Evolutionary conservation across 1,284 basidiomycete genomes (phyloP).

Genomic region (Fomitiporia mediterranea): DNA sequence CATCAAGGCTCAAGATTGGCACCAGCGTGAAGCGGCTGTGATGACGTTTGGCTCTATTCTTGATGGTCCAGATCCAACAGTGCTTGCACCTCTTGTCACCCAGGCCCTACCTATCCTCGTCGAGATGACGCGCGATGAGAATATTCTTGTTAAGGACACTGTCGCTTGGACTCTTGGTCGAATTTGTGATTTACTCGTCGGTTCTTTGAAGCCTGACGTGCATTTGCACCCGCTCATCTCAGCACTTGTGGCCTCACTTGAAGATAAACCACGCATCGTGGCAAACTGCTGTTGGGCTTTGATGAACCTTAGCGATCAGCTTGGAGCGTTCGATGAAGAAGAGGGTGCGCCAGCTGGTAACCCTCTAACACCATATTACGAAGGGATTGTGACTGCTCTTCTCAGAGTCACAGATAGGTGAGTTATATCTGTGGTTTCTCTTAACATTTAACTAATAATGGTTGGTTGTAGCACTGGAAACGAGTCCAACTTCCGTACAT

Average conservation of each 20-base stretch:
- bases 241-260: conserved; percentile 79
- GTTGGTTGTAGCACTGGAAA: conserved; percentile 60
- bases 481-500: conserved; percentile 90
- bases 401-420: conserved; percentile 84
- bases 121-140: conserved; percentile 89
- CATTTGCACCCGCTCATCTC: conserved; percentile 84
- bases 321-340: conserved; percentile 61
- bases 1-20: conserved; percentile 93
- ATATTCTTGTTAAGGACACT: conserved; percentile 91
- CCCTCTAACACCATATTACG: conserved; percentile 86
- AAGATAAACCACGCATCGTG: conserved; percentile 82
- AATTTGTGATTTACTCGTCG: conserved; percentile 89
- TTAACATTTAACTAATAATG: not conserved
- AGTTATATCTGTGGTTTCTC: conserved; percentile 26
- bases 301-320: conserved; percentile 90
- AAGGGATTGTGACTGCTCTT: conserved; percentile 80
- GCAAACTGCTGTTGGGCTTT: conserved; percentile 96
- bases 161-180: conserved; percentile 97
- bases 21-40: conserved; percentile 91
- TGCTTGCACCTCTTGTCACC: conserved; percentile 87
- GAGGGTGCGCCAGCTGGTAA: conserved; percentile 49
- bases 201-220: conserved; percentile 84
- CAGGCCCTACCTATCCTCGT: conserved; percentile 94
- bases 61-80: conserved; percentile 87
- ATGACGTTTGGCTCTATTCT: conserved; percentile 99